Base-by-base conservation (phyloP, 1,284 basidiomycete genomes). In the Rhodofomes roseus region DNA sequence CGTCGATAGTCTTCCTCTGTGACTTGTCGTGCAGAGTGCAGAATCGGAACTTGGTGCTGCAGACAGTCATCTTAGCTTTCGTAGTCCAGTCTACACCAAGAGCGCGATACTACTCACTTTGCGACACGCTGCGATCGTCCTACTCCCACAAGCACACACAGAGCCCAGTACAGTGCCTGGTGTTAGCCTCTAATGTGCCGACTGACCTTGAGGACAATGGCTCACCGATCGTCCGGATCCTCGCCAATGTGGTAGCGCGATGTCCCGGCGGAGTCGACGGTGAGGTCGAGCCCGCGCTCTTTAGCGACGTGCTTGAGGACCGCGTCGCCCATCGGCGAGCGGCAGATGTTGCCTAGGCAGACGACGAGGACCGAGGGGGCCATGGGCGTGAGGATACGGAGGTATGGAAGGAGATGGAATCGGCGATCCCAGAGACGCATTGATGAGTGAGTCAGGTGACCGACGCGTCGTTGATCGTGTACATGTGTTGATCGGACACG, bases 261-360 rank as follows among this genome's bases (percentile, higher is more conserved):
- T 4, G 89, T 92, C 6, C 90, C 90, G 61, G 85, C 86, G 57
- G 88, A 90, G 65, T 91, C 89, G 31, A 91, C 85, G 14, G 70
- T 67, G 62, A 91, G 77, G 53, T 87, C 80, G 39, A 91, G 67
- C 11, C 84, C 84, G 44, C 89, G 82, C 66, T 85, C 80, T 55
- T 77, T 75, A 5, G 87, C 88, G 59, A 85, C 77, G 56, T 87
- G 78, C 57, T 71, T 74, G 20, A 92, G 77, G 31, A 92, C 87
- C 5, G 89, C 90, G 73, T 92, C 89, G 34, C 90, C 90, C 82
- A 92, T 89, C 1, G 89, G 90, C 34, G 88, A 90, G 43, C 89
- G 83, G 68, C 89, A 90, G 60, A 91, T 90, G 70, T 91, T 91
- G 18, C 89, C 89, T 34, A 92, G 75, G 66, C 90, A 92, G 40